Evolutionary conservation across 2,329 filamentous ascomycete species (phyloP).

Genomic region (Alternaria alternata): DNA sequence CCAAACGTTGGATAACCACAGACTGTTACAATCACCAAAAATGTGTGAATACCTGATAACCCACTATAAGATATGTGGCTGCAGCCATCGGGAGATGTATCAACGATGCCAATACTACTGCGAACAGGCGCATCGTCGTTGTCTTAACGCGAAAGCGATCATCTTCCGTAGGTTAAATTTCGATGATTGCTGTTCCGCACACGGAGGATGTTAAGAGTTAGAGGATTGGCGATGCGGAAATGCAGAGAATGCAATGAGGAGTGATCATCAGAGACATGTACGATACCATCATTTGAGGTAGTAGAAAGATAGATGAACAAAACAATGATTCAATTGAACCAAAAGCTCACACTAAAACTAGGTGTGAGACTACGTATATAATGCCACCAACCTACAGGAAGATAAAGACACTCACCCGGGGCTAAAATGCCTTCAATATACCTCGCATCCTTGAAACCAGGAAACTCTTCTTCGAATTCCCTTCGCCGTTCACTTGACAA

Average conservation of each 20-base stretch:
- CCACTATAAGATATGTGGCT: no score
- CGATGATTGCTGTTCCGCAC: not conserved
- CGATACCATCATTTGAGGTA: not conserved
- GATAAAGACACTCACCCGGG: constrained; percentile 85
- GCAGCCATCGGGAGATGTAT: not conserved
- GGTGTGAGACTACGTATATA: constrained; percentile 86
- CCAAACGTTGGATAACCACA: no score
- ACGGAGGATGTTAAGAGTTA: not conserved
- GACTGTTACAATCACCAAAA: no score
- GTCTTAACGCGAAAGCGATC: no score
- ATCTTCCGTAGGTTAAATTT: not conserved
- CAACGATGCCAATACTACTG: not conserved
- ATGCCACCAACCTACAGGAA: constrained; percentile 98
- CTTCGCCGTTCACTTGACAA: not conserved
- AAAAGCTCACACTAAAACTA: constrained; percentile 96
- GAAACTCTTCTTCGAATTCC: constrained; percentile 52
- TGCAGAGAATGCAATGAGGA: not conserved
- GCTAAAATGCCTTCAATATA: constrained; percentile 81
- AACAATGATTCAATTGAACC: constrained; percentile 62
- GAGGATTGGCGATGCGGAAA: not conserved
- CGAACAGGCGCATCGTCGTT: no score
- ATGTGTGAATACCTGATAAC: no score
- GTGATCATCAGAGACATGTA: no score
- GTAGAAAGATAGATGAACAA: not conserved
- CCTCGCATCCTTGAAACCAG: constrained; percentile 65